Conservation (phyloP, 2,329 filamentous ascomycete genomes). For the Mycosphaerella sp. region DNA sequence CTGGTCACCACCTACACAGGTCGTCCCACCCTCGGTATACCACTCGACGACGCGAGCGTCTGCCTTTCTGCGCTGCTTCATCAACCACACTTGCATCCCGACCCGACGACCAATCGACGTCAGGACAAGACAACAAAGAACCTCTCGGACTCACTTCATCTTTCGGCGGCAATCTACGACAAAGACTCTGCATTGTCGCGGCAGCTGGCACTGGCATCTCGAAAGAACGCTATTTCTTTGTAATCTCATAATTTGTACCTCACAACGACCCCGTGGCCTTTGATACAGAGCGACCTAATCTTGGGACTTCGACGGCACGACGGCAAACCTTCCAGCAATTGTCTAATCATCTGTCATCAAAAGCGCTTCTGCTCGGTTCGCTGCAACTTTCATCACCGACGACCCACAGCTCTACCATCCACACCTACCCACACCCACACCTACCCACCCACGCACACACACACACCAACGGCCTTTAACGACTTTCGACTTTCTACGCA, state of each 20-base stretch:
- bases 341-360: conserved; percentile 22
- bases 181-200: conserved; percentile 21
- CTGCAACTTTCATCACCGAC: conserved; percentile 2
- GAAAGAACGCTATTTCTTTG: conserved; percentile 27
- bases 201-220: conserved; percentile 19
- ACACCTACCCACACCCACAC: neutral
- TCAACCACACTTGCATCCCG: neutral
- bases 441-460: no score
- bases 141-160: conserved; percentile 8
- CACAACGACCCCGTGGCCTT: conserved; percentile 21
- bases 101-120: conserved; percentile 3
- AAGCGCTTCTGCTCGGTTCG: conserved; percentile 12
- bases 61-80: neutral
- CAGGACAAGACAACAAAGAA: conserved; percentile 7
- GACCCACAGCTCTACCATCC: neutral
- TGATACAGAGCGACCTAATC: conserved; percentile 32
- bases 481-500: conserved; percentile 13
- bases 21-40: neutral
- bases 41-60: neutral
- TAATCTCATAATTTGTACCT: conserved; percentile 31
- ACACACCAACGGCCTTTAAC: conserved; percentile 17
- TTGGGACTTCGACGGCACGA: conserved; percentile 15
- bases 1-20: neutral
- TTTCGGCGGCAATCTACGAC: conserved; percentile 19
- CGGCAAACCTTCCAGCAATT: conserved; percentile 10